These are phyloP conservation scores for Trichoderma atrobrunneum DNA, from an alignment of 2,329 filamentous ascomycete species.

Conservation along the genomic window DNA sequence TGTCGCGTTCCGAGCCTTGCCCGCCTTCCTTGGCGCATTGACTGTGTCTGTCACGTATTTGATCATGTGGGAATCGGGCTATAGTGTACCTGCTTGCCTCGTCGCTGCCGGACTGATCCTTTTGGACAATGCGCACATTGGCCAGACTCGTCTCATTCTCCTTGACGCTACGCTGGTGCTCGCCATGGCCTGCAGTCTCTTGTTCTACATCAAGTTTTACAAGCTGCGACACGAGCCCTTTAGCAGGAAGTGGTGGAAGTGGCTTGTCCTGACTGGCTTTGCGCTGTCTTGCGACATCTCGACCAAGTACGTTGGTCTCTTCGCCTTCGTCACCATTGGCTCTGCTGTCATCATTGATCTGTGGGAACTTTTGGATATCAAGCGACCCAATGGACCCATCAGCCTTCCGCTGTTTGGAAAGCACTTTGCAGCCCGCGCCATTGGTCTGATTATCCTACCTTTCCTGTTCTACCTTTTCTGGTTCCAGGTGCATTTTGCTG, in stretches of 20 bases:
- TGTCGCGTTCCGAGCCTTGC: constrained; percentile 90
- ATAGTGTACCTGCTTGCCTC: constrained; percentile 88
- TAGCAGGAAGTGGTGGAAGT: constrained; percentile 98
- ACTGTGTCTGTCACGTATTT: constrained; percentile 92
- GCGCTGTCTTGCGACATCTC: constrained; percentile 96
- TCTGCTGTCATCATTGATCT: constrained; percentile 91
- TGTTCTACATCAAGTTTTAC: constrained; percentile 97
- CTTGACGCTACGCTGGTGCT: constrained; percentile 92
- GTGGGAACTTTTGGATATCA: constrained; percentile 90
- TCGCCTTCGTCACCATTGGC: constrained; percentile 96
- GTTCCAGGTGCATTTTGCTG: constrained; percentile 98
- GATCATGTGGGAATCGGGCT: constrained; percentile 99
- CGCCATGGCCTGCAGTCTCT: constrained; percentile 91
- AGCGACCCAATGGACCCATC: constrained; percentile 77
- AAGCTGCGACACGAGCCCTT: constrained; percentile 89
- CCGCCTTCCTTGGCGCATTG: constrained; percentile 84
- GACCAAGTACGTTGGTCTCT: constrained; percentile 94
- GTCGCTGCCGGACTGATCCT: constrained; percentile 82
- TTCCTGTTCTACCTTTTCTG: constrained; percentile 99
- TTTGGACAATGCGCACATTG: constrained; percentile 96
- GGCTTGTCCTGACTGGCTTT: constrained; percentile 93
- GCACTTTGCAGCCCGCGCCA: constrained; percentile 83
- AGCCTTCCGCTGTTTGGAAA: constrained; percentile 76
- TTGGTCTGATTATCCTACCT: constrained; percentile 83
- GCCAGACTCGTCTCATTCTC: constrained; percentile 91